phyloP scores from a whole-genome alignment of 805 yeast species.

The Hermanozyma aechmeae region DNA sequence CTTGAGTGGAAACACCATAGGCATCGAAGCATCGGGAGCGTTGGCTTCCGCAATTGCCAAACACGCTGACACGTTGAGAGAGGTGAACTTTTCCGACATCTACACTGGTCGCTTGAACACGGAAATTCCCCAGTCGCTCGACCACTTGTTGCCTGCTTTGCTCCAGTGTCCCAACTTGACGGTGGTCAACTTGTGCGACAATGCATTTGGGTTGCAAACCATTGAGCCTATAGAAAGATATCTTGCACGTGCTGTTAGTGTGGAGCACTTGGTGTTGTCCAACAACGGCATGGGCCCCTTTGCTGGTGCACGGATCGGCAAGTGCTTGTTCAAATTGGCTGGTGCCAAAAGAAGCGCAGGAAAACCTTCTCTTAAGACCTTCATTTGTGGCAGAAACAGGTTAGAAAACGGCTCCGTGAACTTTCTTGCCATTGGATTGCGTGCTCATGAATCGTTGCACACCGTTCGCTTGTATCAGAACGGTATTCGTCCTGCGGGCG shows the following conservation, averaged over 20 bases:
- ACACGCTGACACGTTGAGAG: constrained; percentile 41
- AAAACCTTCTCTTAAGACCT: constrained; percentile 58
- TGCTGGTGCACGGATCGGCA: constrained; percentile 92
- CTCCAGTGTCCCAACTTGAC: constrained; percentile 58
- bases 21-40: constrained; percentile 75
- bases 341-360: constrained; percentile 47
- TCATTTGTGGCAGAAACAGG: constrained; percentile 95
- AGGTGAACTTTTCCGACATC: constrained; percentile 80
- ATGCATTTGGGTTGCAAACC: constrained; percentile 94
- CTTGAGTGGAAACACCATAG: constrained; percentile 89
- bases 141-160: constrained; percentile 62
- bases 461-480: constrained; percentile 82
- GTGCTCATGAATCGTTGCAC: constrained; percentile 66
- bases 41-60: constrained; percentile 49
- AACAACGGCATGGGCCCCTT: constrained; percentile 98
- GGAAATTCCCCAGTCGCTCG: constrained; percentile 83
- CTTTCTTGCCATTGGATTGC: constrained; percentile 76
- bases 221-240: constrained; percentile 81
- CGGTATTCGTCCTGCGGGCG: constrained; percentile 94
- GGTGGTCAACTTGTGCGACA: constrained; percentile 80
- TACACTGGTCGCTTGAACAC: constrained; percentile 92
- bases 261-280: constrained; percentile 80
- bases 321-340: constrained; percentile 67
- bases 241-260: constrained; percentile 62
- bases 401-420: constrained; percentile 90